Evolutionary conservation across 1,139 yeast genomes (phyloP).

Genomic region (Chernovozyma aurita): DNA sequence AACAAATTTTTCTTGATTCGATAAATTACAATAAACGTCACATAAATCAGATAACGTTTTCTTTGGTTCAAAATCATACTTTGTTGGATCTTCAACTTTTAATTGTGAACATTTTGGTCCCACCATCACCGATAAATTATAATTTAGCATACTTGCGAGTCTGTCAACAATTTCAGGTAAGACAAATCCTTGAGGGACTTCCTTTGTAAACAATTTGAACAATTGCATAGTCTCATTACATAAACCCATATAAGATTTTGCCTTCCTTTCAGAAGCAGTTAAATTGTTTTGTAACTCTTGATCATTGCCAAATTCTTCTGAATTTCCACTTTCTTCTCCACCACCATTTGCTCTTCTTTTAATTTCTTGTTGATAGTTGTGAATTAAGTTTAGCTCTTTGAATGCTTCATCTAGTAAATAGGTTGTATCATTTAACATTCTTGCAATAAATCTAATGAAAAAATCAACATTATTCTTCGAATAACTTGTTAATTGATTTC

Average conservation of each 20-base stretch:
- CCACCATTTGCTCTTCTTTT: conserved; percentile 35
- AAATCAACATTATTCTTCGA: conserved; percentile 68
- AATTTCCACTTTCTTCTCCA: conserved; percentile 18
- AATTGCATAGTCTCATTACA: conserved; percentile 79
- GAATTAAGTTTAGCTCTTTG: conserved; percentile 73
- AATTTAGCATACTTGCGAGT: conserved; percentile 91
- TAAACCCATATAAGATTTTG: conserved; percentile 76
- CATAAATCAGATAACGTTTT: conserved; percentile 64
- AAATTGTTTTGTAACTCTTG: conserved; percentile 59
- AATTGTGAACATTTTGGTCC: conserved; percentile 92
- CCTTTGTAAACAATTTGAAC: conserved; percentile 76
- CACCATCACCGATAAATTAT: conserved; percentile 82
- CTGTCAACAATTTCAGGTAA: conserved; percentile 90
- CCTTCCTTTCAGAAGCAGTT: conserved; percentile 65
- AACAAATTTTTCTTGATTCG: conserved; percentile 60
- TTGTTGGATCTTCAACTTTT: conserved; percentile 80
- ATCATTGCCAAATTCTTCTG: conserved; percentile 48
- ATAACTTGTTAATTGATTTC: conserved; percentile 63
- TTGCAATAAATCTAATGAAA: conserved; percentile 86
- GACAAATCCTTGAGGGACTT: conserved; percentile 82
- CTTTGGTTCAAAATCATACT: conserved; percentile 80
- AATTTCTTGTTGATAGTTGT: conserved; percentile 61
- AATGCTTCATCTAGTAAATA: conserved; percentile 88
- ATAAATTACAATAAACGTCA: conserved; percentile 70
- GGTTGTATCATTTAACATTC: conserved; percentile 92